Evolutionary conservation across 176 grass and related monocot species (phyloP).

Genomic region (Eleusine indica): DNA sequence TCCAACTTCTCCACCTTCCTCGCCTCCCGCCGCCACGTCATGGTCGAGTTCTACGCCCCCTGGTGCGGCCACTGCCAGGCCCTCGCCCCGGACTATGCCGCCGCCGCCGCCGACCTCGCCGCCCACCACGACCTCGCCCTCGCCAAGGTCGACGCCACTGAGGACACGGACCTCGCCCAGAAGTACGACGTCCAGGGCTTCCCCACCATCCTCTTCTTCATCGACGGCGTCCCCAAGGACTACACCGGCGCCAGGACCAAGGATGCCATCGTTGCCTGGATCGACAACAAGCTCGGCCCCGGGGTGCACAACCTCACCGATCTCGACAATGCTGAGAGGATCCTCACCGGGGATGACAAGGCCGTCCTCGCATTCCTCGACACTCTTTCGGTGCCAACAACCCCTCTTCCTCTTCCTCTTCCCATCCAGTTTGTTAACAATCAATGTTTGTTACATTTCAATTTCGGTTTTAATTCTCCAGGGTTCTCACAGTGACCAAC

Average conservation of each 20-base stretch:
- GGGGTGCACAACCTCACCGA: constrained; percentile 70
- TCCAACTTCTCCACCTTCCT: constrained; percentile 84
- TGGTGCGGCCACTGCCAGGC: constrained; percentile 90
- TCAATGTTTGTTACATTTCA: background rate
- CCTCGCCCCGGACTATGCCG: constrained; percentile 83
- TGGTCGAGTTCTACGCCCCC: constrained; percentile 98
- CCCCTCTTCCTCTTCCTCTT: background rate
- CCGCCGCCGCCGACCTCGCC: constrained; percentile 59
- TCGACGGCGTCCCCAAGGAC: constrained; percentile 77
- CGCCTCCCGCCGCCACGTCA: constrained; percentile 54
- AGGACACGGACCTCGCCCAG: constrained; percentile 79
- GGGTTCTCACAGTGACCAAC: constrained; percentile 71
- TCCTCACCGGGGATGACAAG: constrained; percentile 67
- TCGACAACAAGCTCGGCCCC: constrained; percentile 93
- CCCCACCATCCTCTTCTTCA: constrained; percentile 85
- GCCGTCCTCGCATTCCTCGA: constrained; percentile 65
- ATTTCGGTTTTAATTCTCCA: constrained; percentile 23
- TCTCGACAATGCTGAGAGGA: constrained; percentile 66
- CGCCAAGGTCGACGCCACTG: constrained; percentile 91
- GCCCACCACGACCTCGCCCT: constrained; percentile 55
- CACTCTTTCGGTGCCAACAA: constrained; percentile 58
- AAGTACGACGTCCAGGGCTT: constrained; percentile 82
- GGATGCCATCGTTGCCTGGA: constrained; percentile 81
- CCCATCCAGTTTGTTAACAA: background rate
- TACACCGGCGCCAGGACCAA: constrained; percentile 69